Percentiles rank a stretch among this genome's conserved stretches.
Evolutionary conservation across 352 stramenopile species (phyloP).

Genomic region (Phytopythium mirpurense): DNA sequence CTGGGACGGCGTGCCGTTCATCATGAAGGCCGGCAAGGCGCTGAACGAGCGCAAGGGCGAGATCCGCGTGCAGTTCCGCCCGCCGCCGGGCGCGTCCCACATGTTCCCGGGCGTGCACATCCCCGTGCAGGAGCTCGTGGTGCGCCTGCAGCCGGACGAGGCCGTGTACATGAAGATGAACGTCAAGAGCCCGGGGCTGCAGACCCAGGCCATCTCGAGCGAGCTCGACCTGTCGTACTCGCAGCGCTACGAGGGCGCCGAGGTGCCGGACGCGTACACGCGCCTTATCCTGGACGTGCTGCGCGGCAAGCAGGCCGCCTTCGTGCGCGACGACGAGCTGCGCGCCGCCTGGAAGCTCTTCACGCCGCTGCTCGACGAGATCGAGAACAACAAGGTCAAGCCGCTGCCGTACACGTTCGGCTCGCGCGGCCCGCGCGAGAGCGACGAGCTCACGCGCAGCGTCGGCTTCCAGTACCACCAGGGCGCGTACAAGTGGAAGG

Average conservation of each 20-base stretch:
- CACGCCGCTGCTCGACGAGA: slow-evolving; percentile 95
- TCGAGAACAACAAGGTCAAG: slow-evolving; percentile 90
- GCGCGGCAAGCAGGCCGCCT: slow-evolving; percentile 92
- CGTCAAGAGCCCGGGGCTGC: slow-evolving; percentile 94
- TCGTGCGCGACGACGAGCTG: slow-evolving; percentile 97
- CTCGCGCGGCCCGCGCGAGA: slow-evolving; percentile 90
- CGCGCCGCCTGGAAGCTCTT: slow-evolving; percentile 97
- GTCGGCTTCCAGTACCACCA: slow-evolving; percentile 79
- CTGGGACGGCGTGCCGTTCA: slow-evolving; percentile 97
- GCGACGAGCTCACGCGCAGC: slow-evolving; percentile 68
- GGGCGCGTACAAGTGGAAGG: slow-evolving; percentile 69
- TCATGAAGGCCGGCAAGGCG: slow-evolving; percentile 98
- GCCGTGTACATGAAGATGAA: slow-evolving; percentile 97
- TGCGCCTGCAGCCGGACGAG: slow-evolving; percentile 96
- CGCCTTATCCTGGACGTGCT: slow-evolving; percentile 97
- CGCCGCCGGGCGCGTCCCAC: slow-evolving; percentile 82
- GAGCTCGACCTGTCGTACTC: slow-evolving; percentile 97
- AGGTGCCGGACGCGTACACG: slow-evolving; percentile 97
- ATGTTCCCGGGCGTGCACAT: slow-evolving; percentile 90
- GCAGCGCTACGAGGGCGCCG: slow-evolving; percentile 75
- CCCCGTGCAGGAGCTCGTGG: slow-evolving; percentile 95
- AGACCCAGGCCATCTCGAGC: slow-evolving; percentile 88
- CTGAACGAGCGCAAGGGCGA: slow-evolving; percentile 97
- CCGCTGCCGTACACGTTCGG: slow-evolving; percentile 93
- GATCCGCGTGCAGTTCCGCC: slow-evolving; percentile 96